phyloP scores from a whole-genome alignment of 164 flowering plant species.

The Platanus orientalis region DNA sequence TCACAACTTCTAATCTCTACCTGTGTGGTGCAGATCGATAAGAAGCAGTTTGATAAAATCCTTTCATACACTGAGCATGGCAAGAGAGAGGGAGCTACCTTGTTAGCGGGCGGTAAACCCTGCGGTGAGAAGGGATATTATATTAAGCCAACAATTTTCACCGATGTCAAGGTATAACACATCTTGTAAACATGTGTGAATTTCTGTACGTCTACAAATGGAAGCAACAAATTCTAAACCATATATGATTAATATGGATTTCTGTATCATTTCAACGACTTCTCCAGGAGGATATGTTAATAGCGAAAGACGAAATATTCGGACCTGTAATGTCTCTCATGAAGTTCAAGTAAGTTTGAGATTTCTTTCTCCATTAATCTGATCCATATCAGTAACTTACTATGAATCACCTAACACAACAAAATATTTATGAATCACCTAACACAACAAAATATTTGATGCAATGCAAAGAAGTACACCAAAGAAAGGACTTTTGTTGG shows the following conservation, averaged over 20 bases:
- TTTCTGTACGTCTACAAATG: not conserved
- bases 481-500: too few relatives aligned
- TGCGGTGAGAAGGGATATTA: slow-evolving; percentile 51
- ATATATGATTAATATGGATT: not conserved
- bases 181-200: too few relatives aligned
- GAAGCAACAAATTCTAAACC: slow-evolving; percentile 33
- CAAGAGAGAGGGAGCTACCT: slow-evolving; percentile 60
- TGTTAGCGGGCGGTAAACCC: slow-evolving; percentile 46
- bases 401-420: too few relatives aligned
- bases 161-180: slow-evolving; percentile 47
- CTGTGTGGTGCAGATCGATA: slow-evolving; percentile 62
- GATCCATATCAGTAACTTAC: too few relatives aligned
- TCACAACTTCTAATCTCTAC: too few relatives aligned
- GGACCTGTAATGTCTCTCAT: slow-evolving; percentile 74
- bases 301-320: slow-evolving; percentile 68
- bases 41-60: slow-evolving; percentile 46
- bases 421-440: too few relatives aligned
- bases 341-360: slow-evolving; percentile 71
- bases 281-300: slow-evolving; percentile 61
- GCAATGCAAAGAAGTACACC: too few relatives aligned
- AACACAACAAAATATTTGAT: too few relatives aligned
- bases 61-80: slow-evolving; percentile 55
- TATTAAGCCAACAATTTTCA: slow-evolving; percentile 67
- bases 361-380: not conserved
- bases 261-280: not conserved